Conservation (phyloP, 2,329 filamentous ascomycete species). For the Fusarium dimerum region DNA sequence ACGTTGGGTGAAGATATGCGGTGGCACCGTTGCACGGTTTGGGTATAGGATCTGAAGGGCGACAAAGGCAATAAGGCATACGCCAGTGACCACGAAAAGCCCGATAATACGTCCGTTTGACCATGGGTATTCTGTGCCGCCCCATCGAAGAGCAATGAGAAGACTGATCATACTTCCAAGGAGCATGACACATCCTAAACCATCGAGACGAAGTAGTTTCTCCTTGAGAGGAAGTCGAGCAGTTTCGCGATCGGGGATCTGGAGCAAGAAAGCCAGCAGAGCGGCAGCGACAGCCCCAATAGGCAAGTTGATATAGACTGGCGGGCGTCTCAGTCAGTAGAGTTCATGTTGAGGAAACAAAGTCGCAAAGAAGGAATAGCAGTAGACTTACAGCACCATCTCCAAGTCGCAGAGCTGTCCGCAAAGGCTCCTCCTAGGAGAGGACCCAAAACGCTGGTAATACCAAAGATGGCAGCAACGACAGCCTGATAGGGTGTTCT, state of each 20-base stretch:
- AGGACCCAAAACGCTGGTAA: constrained; percentile 34
- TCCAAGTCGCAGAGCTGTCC: constrained; percentile 21
- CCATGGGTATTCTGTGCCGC: constrained; percentile 4
- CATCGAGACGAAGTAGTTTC: constrained; percentile 46
- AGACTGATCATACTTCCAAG: not conserved
- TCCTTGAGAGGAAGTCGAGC: constrained; percentile 33
- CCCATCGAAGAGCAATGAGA: constrained; percentile 6
- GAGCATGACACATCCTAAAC: constrained; percentile 24
- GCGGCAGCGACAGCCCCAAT: constrained; percentile 30
- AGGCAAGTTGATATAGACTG: constrained; percentile 14
- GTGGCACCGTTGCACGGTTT: constrained; percentile 43
- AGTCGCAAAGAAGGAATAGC: too few relatives aligned
- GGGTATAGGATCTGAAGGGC: constrained; percentile 40
- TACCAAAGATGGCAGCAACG: constrained; percentile 33
- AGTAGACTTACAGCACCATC: constrained; percentile 1
- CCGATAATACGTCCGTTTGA: constrained; percentile 4
- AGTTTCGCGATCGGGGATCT: constrained; percentile 34
- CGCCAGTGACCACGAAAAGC: constrained; percentile 2
- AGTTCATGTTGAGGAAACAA: too few relatives aligned
- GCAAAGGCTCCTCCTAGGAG: constrained; percentile 37
- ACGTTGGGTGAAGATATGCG: constrained; percentile 37
- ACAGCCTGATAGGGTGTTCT: constrained; percentile 29
- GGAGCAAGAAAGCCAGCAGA: constrained; percentile 36
- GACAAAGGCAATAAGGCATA: constrained; percentile 34
- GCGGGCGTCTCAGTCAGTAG: too few relatives aligned